A percentile compares a stretch with the other conserved stretches of the same genome.
Evolutionary conservation across 768 basidiomycete species (phyloP).

Genomic region (Suillus decipiens): DNA sequence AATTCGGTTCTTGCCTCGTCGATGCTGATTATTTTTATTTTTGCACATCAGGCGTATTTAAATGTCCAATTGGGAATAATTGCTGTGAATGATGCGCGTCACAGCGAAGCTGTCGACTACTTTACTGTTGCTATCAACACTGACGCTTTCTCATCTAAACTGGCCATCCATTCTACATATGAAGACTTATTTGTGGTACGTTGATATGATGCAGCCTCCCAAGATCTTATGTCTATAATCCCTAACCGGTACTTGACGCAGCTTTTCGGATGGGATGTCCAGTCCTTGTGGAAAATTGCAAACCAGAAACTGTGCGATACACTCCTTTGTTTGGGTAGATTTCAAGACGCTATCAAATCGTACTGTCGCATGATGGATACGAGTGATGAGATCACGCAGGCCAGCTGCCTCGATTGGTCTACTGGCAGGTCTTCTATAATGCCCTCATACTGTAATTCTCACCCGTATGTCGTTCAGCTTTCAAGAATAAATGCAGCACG

Average conservation of each 20-base stretch:
- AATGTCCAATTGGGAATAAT: background rate
- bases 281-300: background rate
- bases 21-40: background rate
- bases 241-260: background rate
- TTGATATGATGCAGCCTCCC: background rate
- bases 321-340: background rate
- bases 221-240: background rate
- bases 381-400: background rate
- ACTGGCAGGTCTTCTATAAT: background rate
- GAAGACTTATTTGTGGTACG: background rate
- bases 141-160: background rate
- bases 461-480: background rate
- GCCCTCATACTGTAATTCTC: background rate
- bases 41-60: background rate
- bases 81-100: background rate
- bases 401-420: background rate
- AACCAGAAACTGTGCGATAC: background rate
- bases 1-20: background rate
- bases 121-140: background rate
- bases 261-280: background rate
- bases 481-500: background rate
- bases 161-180: background rate
- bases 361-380: background rate
- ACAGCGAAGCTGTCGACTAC: background rate
- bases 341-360: background rate